phyloP scores from a whole-genome alignment of 2,329 filamentous ascomycete genomes.

The Polychaeton citri region DNA sequence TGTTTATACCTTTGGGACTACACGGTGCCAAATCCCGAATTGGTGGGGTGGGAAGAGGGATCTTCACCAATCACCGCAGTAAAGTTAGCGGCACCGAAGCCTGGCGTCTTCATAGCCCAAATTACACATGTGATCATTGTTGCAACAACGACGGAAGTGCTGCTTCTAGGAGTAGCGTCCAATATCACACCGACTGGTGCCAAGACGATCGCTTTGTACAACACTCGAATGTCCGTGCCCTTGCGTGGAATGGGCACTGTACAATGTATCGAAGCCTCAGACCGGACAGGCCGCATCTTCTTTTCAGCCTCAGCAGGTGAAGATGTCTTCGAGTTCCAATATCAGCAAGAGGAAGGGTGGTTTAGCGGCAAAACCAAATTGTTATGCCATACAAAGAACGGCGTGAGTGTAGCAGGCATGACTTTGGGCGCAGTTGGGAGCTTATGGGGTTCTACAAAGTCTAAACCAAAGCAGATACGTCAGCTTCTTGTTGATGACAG shows the following conservation, averaged over 20 bases:
- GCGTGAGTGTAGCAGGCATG: constrained; percentile 2
- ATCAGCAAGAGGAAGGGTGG: constrained; percentile 96
- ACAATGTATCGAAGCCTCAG: constrained; percentile 63
- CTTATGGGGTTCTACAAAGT: neutral
- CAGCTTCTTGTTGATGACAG: constrained; percentile 83
- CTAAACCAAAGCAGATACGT: constrained; percentile 46
- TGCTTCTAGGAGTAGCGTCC: constrained; percentile 69
- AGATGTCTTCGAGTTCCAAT: constrained; percentile 86
- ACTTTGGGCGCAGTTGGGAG: neutral
- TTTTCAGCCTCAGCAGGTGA: constrained; percentile 70
- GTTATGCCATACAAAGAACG: constrained; percentile 47
- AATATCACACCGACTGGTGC: constrained; percentile 52
- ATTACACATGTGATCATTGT: constrained; percentile 85
- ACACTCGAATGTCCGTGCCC: constrained; percentile 72
- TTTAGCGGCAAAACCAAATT: constrained; percentile 77
- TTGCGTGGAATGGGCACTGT: constrained; percentile 61
- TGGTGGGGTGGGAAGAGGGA: constrained; percentile 86
- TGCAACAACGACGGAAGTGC: constrained; percentile 72
- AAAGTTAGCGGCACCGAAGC: constrained; percentile 69
- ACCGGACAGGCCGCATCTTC: constrained; percentile 77
- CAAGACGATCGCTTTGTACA: constrained; percentile 65
- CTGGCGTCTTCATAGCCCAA: constrained; percentile 71
- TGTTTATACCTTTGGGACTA: constrained; percentile 97
- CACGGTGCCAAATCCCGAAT: constrained; percentile 76
- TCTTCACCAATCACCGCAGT: constrained; percentile 81